Percentiles rank a stretch among this genome's conserved stretches.
Conservation (phyloP, 371 early-diverging fungal species). For the Racocetra persica region DNA sequence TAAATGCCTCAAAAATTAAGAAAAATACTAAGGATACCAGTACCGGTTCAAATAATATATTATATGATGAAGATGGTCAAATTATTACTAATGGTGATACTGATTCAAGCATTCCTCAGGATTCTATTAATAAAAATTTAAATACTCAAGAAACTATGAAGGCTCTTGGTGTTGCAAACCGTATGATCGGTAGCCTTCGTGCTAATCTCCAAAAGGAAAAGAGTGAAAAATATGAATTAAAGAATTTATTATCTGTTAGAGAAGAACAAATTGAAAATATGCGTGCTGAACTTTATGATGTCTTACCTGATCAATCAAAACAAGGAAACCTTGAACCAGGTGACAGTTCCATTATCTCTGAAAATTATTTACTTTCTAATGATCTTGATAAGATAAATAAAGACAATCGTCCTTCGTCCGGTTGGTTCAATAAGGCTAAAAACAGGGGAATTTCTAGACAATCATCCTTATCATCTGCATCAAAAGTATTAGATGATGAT, state of each 20-base stretch:
- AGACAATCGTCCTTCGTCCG: constrained; percentile 27
- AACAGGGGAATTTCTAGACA: not conserved
- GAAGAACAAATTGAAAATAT: constrained; percentile 68
- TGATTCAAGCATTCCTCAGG: not conserved
- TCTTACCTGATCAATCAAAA: constrained; percentile 23
- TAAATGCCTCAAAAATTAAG: constrained; percentile 44
- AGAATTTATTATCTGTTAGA: constrained; percentile 65
- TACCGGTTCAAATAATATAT: constrained; percentile 45
- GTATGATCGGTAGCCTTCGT: constrained; percentile 19
- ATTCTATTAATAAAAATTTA: not conserved
- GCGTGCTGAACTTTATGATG: constrained; percentile 52
- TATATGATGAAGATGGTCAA: constrained; percentile 21
- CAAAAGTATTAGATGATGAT: not conserved
- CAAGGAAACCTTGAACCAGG: constrained; percentile 31
- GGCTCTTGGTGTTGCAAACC: not conserved
- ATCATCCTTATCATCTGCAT: not conserved
- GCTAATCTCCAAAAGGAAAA: constrained; percentile 44
- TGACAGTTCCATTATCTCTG: not conserved
- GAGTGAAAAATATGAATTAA: constrained; percentile 66
- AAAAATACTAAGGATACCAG: constrained; percentile 36
- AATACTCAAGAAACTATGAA: constrained; percentile 40
- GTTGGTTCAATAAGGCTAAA: constrained; percentile 10
- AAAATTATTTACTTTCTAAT: not conserved
- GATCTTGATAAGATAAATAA: not conserved
- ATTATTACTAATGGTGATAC: not conserved